These are phyloP conservation scores for Gynandropsis gynandra DNA, from an alignment of 345 rosid genomes.

Conservation along the genomic window DNA sequence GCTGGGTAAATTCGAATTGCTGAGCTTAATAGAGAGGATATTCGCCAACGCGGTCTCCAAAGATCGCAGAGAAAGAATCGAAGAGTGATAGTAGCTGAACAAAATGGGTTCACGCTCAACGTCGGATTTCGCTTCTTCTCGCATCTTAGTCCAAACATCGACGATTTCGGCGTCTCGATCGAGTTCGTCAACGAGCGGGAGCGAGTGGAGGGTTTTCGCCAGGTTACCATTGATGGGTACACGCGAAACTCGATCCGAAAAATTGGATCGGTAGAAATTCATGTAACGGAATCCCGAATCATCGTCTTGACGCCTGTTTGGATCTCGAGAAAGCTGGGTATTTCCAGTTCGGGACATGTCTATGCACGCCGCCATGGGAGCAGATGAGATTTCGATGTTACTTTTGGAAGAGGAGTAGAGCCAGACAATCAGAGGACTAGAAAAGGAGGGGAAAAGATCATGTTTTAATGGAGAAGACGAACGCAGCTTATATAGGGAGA, in stretches of 20 bases:
- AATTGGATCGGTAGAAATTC: conserved; percentile 38
- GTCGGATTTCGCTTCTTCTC: conserved; percentile 59
- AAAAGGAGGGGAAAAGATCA: conserved; percentile 18
- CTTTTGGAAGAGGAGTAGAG: conserved; percentile 12
- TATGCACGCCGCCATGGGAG: conserved; percentile 67
- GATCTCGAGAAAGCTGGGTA: conserved; percentile 40
- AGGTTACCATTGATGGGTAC: conserved; percentile 27
- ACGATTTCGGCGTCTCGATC: conserved; percentile 25
- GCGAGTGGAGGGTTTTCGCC: conserved; percentile 28
- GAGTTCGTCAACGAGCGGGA: conserved; percentile 17
- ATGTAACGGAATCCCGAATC: conserved; percentile 30
- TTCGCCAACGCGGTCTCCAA: conserved; percentile 66
- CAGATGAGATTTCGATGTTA: neutral
- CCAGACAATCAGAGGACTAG: conserved; percentile 4
- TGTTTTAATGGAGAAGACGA: conserved; percentile 26
- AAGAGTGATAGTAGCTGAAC: conserved; percentile 55
- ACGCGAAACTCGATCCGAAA: conserved; percentile 26
- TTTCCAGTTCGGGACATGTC: conserved; percentile 40
- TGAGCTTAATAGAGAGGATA: conserved; percentile 56
- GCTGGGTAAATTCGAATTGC: conserved; percentile 54
- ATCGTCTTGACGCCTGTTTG: conserved; percentile 33
- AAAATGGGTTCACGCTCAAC: conserved; percentile 58
- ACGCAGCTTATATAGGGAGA: conserved; percentile 30
- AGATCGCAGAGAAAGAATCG: conserved; percentile 54
- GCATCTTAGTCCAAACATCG: conserved; percentile 52